A percentile compares a stretch with the other conserved stretches of the same genome.
Evolutionary conservation across 225 moss, liverwort and hornwort species (phyloP).

Genomic region (Ulota crispa): DNA sequence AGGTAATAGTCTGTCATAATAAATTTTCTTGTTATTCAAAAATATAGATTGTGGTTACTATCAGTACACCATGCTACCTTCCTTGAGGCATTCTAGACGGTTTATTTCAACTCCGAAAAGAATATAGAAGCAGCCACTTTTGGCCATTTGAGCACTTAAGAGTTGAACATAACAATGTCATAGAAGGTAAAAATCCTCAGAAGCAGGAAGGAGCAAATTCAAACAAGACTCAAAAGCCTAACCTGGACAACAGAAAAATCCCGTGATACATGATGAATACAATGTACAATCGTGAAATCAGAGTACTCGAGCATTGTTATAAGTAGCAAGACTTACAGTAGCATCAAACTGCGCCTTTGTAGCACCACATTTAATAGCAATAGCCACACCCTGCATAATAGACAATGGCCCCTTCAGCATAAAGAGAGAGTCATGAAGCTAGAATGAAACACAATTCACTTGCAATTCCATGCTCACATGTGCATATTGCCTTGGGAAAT

Average conservation of each 20-base stretch:
- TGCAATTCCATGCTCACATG: background rate
- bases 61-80: background rate
- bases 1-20: background rate
- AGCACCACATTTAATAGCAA: constrained; percentile 86
- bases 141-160: too few relatives aligned
- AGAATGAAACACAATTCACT: background rate
- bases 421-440: background rate
- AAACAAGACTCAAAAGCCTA: background rate
- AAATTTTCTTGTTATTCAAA: background rate
- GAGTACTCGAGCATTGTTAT: background rate
- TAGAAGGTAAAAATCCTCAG: background rate
- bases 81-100: background rate
- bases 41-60: background rate
- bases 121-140: background rate
- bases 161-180: background rate
- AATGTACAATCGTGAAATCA: background rate
- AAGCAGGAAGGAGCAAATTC: background rate
- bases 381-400: constrained; percentile 66
- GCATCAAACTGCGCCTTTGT: constrained; percentile 94
- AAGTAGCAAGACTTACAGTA: constrained; percentile 52
- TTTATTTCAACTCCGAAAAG: background rate
- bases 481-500: background rate
- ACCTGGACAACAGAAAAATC: background rate
- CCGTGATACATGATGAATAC: background rate
- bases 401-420: constrained; percentile 12